Percentiles rank a stretch among this genome's conserved stretches.
These are phyloP conservation scores for Babesia gibsoni DNA, from an alignment of 169 alveolate species.

Conservation along the genomic window DNA sequence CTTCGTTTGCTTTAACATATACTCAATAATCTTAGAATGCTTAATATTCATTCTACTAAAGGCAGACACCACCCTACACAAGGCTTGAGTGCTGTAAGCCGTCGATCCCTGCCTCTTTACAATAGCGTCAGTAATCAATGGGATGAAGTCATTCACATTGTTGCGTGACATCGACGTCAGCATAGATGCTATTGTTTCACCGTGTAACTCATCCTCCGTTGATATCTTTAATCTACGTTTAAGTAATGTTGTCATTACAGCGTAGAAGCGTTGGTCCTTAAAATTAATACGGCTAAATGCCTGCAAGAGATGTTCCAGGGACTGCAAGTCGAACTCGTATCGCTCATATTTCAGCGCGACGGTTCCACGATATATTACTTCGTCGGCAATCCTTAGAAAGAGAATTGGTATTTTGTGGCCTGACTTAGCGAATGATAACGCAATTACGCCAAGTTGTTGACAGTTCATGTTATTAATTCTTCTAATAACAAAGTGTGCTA, in stretches of 20 bases:
- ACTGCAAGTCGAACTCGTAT: slow-evolving; percentile 50
- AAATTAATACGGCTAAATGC: slow-evolving; percentile 53
- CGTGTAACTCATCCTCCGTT: slow-evolving; percentile 8
- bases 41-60: slow-evolving; percentile 18
- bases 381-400: slow-evolving; percentile 58
- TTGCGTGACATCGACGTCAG: slow-evolving; percentile 36
- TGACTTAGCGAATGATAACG: slow-evolving; percentile 36
- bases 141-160: slow-evolving; percentile 29
- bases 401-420: slow-evolving; percentile 29
- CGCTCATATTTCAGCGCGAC: slow-evolving; percentile 50
- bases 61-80: slow-evolving; percentile 30
- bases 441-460: slow-evolving; percentile 51
- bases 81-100: slow-evolving; percentile 40
- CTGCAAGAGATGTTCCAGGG: slow-evolving; percentile 60
- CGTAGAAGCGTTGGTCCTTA: slow-evolving; percentile 44
- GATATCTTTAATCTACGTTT: slow-evolving; percentile 16
- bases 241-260: slow-evolving; percentile 45
- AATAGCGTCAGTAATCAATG: slow-evolving; percentile 41
- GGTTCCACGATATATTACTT: slow-evolving; percentile 54
- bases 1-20: slow-evolving; percentile 33
- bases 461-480: slow-evolving; percentile 3
- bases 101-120: slow-evolving; percentile 13
- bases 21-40: slow-evolving; percentile 8
- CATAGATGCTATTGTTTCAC: slow-evolving; percentile 46
- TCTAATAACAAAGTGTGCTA: slow-evolving; percentile 19